phyloP scores from a whole-genome alignment of 495 filamentous ascomycete species.

The Margaritispora aquatica region DNA sequence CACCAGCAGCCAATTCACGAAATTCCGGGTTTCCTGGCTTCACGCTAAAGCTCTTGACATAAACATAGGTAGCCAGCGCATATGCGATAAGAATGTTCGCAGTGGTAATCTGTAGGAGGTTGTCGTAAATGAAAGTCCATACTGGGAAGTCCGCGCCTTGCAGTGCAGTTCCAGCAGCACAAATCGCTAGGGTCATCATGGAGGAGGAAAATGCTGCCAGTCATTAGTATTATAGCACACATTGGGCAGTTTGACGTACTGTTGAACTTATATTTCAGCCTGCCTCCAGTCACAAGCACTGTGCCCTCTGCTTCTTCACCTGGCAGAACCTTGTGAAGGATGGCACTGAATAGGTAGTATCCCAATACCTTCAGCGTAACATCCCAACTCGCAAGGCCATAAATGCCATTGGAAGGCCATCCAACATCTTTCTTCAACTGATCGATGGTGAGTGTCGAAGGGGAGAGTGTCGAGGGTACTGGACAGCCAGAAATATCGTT shows the following conservation, averaged over 20 bases:
- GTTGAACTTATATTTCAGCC: conserved; percentile 86
- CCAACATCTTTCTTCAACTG: conserved; percentile 70
- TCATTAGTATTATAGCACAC: conserved; percentile 12
- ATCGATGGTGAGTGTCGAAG: conserved; percentile 62
- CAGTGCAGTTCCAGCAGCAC: conserved; percentile 64
- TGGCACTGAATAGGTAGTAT: conserved; percentile 73
- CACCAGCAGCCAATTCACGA: conserved; percentile 76
- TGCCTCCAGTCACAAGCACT: conserved; percentile 61
- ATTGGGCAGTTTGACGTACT: conserved; percentile 15
- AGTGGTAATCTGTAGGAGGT: conserved; percentile 80
- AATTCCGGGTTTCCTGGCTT: conserved; percentile 59
- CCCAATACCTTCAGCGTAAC: conserved; percentile 60
- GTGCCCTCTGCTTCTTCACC: conserved; percentile 67
- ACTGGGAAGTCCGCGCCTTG: conserved; percentile 78
- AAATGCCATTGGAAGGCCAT: conserved; percentile 64
- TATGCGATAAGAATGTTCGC: conserved; percentile 72
- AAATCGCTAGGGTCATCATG: conserved; percentile 57
- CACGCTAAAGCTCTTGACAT: conserved; percentile 73
- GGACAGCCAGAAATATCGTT: conserved; percentile 92
- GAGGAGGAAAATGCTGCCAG: conserved; percentile 68
- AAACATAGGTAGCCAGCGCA: conserved; percentile 64
- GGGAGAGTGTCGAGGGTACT: conserved; percentile 73
- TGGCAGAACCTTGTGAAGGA: conserved; percentile 73
- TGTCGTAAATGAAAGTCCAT: conserved; percentile 91
- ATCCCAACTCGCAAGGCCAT: conserved; percentile 54